These are phyloP conservation scores for Tylopilus cervinicoccineus DNA, from an alignment of 768 basidiomycete species.

Conservation along the genomic window DNA sequence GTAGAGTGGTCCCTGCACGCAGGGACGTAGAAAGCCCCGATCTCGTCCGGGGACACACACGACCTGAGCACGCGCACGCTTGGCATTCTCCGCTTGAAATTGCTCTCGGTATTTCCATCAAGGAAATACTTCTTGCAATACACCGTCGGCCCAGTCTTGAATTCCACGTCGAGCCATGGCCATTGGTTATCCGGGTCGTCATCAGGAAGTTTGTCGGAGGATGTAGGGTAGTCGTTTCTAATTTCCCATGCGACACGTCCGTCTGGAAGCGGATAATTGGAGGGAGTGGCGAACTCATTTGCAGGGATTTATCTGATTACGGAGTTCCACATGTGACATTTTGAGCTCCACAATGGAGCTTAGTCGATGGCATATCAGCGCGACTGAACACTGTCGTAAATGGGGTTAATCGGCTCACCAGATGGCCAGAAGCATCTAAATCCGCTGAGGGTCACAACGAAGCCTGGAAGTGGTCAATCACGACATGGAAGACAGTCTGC, in stretches of 20 bases:
- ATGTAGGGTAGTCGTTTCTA: background rate
- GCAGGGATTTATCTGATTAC: too few species aligned
- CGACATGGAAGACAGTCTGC: too few species aligned
- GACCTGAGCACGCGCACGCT: conserved; percentile 68
- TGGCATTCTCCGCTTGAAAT: conserved; percentile 49
- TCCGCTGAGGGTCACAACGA: too few species aligned
- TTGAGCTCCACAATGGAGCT: too few species aligned
- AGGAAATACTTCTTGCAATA: conserved; percentile 2
- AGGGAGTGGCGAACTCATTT: background rate
- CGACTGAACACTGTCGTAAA: too few species aligned
- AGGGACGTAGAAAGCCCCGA: conserved; percentile 57
- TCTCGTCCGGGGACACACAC: conserved; percentile 46
- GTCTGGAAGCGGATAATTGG: background rate
- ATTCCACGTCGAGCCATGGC: background rate
- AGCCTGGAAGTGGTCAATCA: too few species aligned
- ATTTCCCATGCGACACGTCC: background rate
- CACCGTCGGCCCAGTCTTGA: background rate
- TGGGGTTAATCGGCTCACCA: too few species aligned
- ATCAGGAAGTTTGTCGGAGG: background rate
- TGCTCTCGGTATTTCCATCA: background rate
- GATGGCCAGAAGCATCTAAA: too few species aligned
- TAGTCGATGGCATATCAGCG: too few species aligned
- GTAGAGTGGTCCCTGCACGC: conserved; percentile 52
- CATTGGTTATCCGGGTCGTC: too few species aligned
- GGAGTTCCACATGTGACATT: too few species aligned